Evolutionary conservation across 345 rosid species (phyloP), one percentile per base, ranked within the genome.

Genomic region (Pugionium cornutum): DNA sequence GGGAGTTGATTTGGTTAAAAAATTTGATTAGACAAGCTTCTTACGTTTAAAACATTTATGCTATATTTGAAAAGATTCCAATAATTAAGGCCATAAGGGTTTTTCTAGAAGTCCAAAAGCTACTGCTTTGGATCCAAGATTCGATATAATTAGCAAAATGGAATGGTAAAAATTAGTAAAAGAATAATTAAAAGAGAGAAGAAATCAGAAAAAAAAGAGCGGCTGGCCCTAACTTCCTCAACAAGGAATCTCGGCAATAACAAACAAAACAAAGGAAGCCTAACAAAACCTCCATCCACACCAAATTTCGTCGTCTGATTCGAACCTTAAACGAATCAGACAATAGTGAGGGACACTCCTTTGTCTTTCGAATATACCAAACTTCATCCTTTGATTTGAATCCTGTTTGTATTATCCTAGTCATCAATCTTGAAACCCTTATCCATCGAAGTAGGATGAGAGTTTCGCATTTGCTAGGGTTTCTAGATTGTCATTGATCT

Each of bases 161-260:
- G 35, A 42, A 65, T 11, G 33, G 45, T 5, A 52, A 58, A 50
- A 64, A 28, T 58, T 72, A 72, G 76, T 25, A 57, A 51, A 28
- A 11, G 50, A 66, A 59, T 29, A 50, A 45, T 36, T 10, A 62
- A 73, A 73, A 59, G 58, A 52, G 58, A 44, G 41, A 66, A 58
- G 50, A 66, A 57, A 58, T 44, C 62, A 73, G 72, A 18, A 73
- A 53, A n/a, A n/a, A 62, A 73, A 73, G 28, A 43, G 28, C 62
- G 77, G 68, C 40, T 3, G 53, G 3, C 77, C 77, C 77, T 73
- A 66, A 73, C 68, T 73, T 73, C 35, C 26, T 66, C 46, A 39
- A 46, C 72, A 73, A 66, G 73, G 51, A 67, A 53, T 66, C 52
- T 66, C 5, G 7, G 63, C 67, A 67, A 39, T 42, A 49, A 50